Percentiles rank a stretch among this genome's conserved stretches.
Evolutionary conservation across 2,329 filamentous ascomycete genomes (phyloP).

Genomic region (Cryphonectria parasitica): DNA sequence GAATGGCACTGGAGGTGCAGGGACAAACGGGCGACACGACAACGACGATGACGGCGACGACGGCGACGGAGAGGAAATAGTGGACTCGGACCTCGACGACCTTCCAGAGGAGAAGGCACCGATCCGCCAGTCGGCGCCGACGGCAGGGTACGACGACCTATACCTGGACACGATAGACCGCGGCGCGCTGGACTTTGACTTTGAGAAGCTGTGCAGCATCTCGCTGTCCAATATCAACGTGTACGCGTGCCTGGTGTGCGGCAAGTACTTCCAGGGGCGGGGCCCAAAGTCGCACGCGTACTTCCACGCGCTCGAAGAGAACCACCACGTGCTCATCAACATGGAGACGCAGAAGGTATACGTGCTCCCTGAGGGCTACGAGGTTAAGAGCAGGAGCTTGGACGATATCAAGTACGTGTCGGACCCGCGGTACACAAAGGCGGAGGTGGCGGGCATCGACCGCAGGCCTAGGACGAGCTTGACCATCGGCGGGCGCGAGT

Average conservation of each 20-base stretch:
- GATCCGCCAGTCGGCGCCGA: conserved; percentile 74
- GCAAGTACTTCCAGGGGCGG: conserved; percentile 95
- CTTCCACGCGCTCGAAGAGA: conserved; percentile 93
- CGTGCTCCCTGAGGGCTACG: conserved; percentile 93
- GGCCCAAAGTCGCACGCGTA: conserved; percentile 95
- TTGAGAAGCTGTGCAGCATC: conserved; percentile 96
- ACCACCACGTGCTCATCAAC: conserved; percentile 98
- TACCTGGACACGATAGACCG: conserved; percentile 98
- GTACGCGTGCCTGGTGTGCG: conserved; percentile 95
- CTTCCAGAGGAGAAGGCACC: conserved; percentile 47
- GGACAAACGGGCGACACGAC: conserved; percentile 38
- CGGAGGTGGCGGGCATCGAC: conserved; percentile 82
- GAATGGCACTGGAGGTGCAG: conserved; percentile 27
- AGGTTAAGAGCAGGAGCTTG: conserved; percentile 90
- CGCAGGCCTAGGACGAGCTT: conserved; percentile 65
- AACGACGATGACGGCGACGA: conserved; percentile 45
- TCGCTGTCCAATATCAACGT: conserved; percentile 98
- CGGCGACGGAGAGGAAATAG: conserved; percentile 29
- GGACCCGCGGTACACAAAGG: conserved; percentile 81
- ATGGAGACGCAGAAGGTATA: conserved; percentile 92
- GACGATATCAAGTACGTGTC: conserved; percentile 99
- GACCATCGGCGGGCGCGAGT: conserved; percentile 82
- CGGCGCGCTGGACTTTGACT: conserved; percentile 93
- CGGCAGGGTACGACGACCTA: conserved; percentile 89
- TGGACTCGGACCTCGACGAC: conserved; percentile 41